Evolutionary conservation across 1,284 basidiomycete species (phyloP).

Genomic region (Earliella scabrosa): DNA sequence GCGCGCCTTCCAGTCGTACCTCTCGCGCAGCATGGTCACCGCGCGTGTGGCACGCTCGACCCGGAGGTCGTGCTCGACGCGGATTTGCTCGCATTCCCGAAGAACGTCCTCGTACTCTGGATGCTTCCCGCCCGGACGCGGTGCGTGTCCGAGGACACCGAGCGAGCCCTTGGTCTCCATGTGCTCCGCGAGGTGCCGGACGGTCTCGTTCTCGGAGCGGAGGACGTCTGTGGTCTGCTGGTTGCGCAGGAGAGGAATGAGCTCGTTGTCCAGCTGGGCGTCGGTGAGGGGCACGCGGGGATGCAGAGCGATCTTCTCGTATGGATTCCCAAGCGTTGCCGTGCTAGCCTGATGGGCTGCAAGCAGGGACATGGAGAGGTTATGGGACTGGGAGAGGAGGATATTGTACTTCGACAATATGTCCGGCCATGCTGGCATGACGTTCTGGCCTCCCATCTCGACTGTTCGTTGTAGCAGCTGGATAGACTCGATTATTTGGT

Average conservation of each 20-base stretch:
- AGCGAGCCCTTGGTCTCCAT: constrained; percentile 65
- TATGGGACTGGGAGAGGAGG: constrained; percentile 78
- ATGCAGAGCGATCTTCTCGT: constrained; percentile 68
- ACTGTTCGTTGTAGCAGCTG: constrained; percentile 63
- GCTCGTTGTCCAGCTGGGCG: constrained; percentile 67
- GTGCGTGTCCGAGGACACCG: constrained; percentile 39
- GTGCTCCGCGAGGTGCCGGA: constrained; percentile 67
- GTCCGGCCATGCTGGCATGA: constrained; percentile 80
- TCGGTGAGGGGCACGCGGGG: constrained; percentile 62
- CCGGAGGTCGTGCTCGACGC: constrained; percentile 68
- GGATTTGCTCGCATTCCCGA: constrained; percentile 65
- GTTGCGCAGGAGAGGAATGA: constrained; percentile 73
- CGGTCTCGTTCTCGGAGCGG: constrained; percentile 66
- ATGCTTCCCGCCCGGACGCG: constrained; percentile 20
- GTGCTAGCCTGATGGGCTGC: constrained; percentile 36
- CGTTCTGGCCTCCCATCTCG: constrained; percentile 54
- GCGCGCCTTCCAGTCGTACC: constrained; percentile 77
- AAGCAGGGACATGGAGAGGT: constrained; percentile 63
- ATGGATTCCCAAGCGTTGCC: constrained; percentile 44
- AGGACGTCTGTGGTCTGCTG: constrained; percentile 78
- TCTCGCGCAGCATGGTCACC: constrained; percentile 72
- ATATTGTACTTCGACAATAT: constrained; percentile 83
- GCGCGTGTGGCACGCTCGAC: constrained; percentile 74
- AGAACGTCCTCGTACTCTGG: constrained; percentile 64
- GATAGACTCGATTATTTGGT: constrained; percentile 78